These are phyloP conservation scores for Phytopythium kandeliae DNA, from an alignment of 352 stramenopile species.

Conservation along the genomic window DNA sequence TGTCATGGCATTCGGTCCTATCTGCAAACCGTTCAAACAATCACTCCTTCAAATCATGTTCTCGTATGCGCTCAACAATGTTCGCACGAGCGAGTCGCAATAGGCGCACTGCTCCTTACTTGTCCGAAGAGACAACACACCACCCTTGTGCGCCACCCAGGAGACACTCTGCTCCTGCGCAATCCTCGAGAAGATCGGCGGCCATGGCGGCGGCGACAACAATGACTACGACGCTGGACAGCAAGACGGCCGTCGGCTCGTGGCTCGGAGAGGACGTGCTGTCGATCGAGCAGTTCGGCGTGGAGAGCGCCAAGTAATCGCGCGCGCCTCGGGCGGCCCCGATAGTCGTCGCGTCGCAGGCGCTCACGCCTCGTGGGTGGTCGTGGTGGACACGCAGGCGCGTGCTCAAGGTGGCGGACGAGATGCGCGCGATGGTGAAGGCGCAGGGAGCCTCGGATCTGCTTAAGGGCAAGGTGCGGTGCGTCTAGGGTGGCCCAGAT, in stretches of 20 bases:
- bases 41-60: no score
- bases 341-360: neutral
- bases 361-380: constrained; percentile 4
- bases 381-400: constrained; percentile 24
- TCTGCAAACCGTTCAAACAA: no score
- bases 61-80: no score
- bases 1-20: no score
- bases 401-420: constrained; percentile 66
- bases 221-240: constrained; percentile 39
- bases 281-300: constrained; percentile 74
- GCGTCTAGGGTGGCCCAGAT: neutral
- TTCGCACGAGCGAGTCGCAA: no score
- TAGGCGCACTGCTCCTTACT: no score
- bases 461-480: constrained; percentile 74
- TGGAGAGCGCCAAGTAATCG: constrained; percentile 63
- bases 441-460: constrained; percentile 59
- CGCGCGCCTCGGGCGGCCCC: neutral
- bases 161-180: no score
- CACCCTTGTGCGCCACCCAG: no score
- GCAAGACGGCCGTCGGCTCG: constrained; percentile 44
- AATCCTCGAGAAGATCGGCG: no score
- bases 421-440: constrained; percentile 83
- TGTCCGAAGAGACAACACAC: no score
- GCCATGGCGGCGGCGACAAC: constrained; percentile 12
- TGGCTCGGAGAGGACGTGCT: constrained; percentile 75